Conservation (phyloP, 345 rosid genomes). For the Citrus sinensis region DNA sequence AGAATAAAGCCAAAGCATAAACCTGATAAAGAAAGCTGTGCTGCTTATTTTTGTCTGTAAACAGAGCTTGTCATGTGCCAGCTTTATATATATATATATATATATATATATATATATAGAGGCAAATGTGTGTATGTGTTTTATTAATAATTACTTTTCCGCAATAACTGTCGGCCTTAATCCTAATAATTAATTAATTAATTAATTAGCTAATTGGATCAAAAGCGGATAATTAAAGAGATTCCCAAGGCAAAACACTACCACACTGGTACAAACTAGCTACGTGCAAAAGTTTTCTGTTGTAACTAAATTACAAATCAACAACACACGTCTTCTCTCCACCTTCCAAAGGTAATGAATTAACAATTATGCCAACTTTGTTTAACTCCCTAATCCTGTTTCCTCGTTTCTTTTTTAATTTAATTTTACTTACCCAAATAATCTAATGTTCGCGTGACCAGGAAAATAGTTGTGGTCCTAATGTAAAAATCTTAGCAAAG, state of each 20-base stretch:
- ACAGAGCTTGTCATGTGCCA: slow-evolving; percentile 18
- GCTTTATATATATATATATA: neutral
- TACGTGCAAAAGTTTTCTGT: slow-evolving; percentile 6
- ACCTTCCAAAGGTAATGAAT: slow-evolving; percentile 13
- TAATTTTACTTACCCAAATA: neutral
- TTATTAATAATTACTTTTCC: neutral
- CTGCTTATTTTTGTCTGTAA: neutral
- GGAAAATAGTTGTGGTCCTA: too few relatives aligned
- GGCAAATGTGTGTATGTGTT: too few relatives aligned
- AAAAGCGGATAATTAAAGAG: slow-evolving; percentile 10
- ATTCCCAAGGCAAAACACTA: slow-evolving; percentile 10
- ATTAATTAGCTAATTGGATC: neutral
- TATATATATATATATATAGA: too few relatives aligned
- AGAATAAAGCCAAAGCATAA: neutral
- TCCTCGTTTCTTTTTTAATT: too few relatives aligned
- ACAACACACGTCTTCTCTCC: slow-evolving; percentile 28
- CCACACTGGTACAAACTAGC: neutral
- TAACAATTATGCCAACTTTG: neutral
- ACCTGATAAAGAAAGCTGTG: neutral
- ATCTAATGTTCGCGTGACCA: neutral
- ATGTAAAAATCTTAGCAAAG: neutral
- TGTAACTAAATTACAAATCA: slow-evolving; percentile 19
- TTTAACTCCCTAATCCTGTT: neutral
- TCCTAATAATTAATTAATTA: neutral
- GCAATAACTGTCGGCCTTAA: slow-evolving; percentile 11